Evolutionary conservation across 1,284 basidiomycete species (phyloP), one percentile per base, ranked within the genome.

Genomic region (Tetrapyrgos nigripes): DNA sequence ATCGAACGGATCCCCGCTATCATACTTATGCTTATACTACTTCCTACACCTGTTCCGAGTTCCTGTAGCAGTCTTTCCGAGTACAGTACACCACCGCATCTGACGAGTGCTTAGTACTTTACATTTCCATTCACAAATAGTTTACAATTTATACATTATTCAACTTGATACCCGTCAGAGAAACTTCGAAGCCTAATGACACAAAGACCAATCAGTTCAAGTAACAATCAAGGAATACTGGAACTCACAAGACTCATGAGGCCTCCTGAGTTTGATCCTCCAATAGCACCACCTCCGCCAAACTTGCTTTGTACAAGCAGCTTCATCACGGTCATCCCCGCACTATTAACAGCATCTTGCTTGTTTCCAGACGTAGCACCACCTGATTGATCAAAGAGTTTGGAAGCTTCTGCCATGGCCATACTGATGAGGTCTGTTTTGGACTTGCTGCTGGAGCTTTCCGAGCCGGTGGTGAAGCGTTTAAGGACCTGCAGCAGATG

Each of bases 241-340:
- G 24, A 50, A 67, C 24, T 60, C 57, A 59, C 62, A 50, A 27
- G 17, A 74, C 80, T 66, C 58, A 85, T 89, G 17, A 91, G 67
- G 5, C 89, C 89, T 50, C 91, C 91, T 27, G 87, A 90, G 69
- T 85, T 83, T 0, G 88, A 88, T 6, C 88, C 88, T 2, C 74
- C 67, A 46, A 76, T 76, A 4, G 40, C 44, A 10, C n/a, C 35
- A 46, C 72, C 70, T 8, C 74, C 66, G 45, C 82, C 76, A 60
- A 90, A 79, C 74, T 91, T 88, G 46, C 83, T 85, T 70, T 90
- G 84, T 55, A 88, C 84, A 60, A 89, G 68, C 11, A 94, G 77
- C 76, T 95, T 94, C 84, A 94, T 88, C 58, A 92, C 84, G 1
- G 89, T 93, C 85, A 89, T 88, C 3, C 89, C 92, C 47, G 93